phyloP scores from a whole-genome alignment of 176 grass and related monocot species.

The Leersia perrieri region DNA sequence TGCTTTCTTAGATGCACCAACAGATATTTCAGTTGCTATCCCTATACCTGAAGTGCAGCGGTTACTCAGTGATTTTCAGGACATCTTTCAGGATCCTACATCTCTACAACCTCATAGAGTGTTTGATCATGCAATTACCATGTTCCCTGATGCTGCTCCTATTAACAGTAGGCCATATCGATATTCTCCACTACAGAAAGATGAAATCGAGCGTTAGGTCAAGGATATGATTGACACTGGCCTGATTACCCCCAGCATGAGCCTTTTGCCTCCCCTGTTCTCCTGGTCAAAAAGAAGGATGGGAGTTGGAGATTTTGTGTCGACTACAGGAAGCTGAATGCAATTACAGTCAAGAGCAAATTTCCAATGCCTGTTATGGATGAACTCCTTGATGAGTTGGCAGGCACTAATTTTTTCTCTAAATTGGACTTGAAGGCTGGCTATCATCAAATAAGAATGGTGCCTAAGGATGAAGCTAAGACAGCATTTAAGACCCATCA shows the following conservation, averaged over 20 bases:
- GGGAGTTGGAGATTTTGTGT: too few relatives aligned
- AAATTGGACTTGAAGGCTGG: background rate
- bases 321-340: too few relatives aligned
- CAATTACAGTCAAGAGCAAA: too few relatives aligned
- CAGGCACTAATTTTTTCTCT: background rate
- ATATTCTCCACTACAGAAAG: background rate
- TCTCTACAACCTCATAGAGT: too few relatives aligned
- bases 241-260: background rate
- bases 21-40: too few relatives aligned
- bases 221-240: background rate
- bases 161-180: background rate
- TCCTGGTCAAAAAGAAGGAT: too few relatives aligned
- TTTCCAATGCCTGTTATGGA: too few relatives aligned
- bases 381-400: background rate
- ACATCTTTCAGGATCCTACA: too few relatives aligned
- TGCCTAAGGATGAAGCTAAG: background rate
- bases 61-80: too few relatives aligned
- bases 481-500: background rate
- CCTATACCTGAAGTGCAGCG: too few relatives aligned
- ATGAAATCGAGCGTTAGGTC: background rate
- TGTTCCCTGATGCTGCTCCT: background rate
- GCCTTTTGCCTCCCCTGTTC: background rate
- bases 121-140: too few relatives aligned
- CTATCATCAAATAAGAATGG: background rate
- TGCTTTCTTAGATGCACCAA: too few relatives aligned